These are phyloP conservation scores for Trypanosoma platydactyli DNA, from an alignment of 208 protist species.

Conservation along the genomic window DNA sequence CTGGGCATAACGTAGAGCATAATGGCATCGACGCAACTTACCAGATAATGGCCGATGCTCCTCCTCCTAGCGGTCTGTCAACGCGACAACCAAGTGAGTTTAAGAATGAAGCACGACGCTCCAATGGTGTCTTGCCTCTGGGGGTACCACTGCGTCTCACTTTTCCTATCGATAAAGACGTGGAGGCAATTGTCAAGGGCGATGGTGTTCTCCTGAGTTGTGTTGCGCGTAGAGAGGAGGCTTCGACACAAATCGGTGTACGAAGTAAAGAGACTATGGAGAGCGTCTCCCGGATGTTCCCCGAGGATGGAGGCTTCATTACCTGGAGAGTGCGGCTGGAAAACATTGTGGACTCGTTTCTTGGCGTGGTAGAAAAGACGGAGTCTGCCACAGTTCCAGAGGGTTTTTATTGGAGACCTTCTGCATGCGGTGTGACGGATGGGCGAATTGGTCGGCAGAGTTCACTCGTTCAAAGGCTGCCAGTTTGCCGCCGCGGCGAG, in stretches of 20 bases:
- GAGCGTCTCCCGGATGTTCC: slow-evolving; percentile 35
- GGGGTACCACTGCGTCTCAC: slow-evolving; percentile 30
- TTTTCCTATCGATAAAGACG: slow-evolving; percentile 69
- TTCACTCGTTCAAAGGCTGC: slow-evolving; percentile 40
- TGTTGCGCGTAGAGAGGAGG: slow-evolving; percentile 33
- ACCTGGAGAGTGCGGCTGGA: slow-evolving; percentile 77
- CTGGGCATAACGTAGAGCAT: neutral
- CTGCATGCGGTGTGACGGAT: slow-evolving; percentile 48
- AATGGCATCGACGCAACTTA: neutral
- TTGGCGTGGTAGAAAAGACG: slow-evolving; percentile 71
- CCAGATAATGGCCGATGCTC: neutral
- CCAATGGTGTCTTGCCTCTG: neutral
- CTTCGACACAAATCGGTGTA: slow-evolving; percentile 68
- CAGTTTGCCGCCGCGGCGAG: slow-evolving; percentile 64
- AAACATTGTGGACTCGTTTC: slow-evolving; percentile 62
- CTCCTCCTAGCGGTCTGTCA: neutral
- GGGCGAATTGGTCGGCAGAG: slow-evolving; percentile 53
- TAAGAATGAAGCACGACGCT: neutral
- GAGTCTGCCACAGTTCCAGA: slow-evolving; percentile 39
- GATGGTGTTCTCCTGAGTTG: slow-evolving; percentile 68
- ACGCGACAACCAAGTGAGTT: slow-evolving; percentile 19
- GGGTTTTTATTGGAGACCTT: slow-evolving; percentile 87
- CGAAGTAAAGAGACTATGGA: slow-evolving; percentile 75
- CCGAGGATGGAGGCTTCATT: slow-evolving; percentile 54
- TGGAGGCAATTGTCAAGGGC: slow-evolving; percentile 50